Percentiles rank a stretch among this genome's conserved stretches.
These are phyloP conservation scores for Aurantiochytrium sp. DNA, from an alignment of 108 stramenopile genomes.

Conservation along the genomic window DNA sequence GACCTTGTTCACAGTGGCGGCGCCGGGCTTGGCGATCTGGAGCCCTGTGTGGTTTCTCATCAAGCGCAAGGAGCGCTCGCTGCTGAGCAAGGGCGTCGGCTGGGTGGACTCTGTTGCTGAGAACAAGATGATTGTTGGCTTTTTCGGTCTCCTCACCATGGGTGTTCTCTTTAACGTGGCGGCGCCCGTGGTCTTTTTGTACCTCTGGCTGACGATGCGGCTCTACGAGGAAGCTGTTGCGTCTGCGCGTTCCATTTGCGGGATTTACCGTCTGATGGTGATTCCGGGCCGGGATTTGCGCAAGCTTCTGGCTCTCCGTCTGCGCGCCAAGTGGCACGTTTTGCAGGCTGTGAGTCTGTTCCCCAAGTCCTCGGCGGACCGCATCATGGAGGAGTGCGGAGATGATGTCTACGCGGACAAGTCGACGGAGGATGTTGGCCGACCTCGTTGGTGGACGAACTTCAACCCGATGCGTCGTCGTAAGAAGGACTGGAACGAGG, in stretches of 20 bases:
- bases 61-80: constrained; percentile 10
- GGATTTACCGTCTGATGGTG: not conserved
- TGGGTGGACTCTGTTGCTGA: constrained; percentile 12
- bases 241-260: constrained; percentile 14
- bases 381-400: not conserved
- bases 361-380: not conserved
- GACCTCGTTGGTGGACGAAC: constrained; percentile 14
- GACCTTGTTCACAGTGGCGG: not conserved
- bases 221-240: constrained; percentile 4
- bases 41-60: constrained; percentile 10
- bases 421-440: not conserved
- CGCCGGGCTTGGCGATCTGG: not conserved
- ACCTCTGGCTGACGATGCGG: constrained; percentile 10
- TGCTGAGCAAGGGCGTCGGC: not conserved
- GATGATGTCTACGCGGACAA: not conserved
- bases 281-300: not conserved
- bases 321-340: not conserved
- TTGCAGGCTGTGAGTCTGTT: not conserved
- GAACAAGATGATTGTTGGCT: constrained; percentile 14
- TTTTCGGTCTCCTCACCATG: not conserved
- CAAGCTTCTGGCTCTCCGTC: not conserved
- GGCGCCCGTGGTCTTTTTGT: not conserved
- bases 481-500: constrained; percentile 17
- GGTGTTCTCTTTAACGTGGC: not conserved
- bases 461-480: constrained; percentile 7